A percentile compares a stretch with the other conserved stretches of the same genome.
Conservation (phyloP, 768 basidiomycete genomes). For the Lactarius evosmus region DNA sequence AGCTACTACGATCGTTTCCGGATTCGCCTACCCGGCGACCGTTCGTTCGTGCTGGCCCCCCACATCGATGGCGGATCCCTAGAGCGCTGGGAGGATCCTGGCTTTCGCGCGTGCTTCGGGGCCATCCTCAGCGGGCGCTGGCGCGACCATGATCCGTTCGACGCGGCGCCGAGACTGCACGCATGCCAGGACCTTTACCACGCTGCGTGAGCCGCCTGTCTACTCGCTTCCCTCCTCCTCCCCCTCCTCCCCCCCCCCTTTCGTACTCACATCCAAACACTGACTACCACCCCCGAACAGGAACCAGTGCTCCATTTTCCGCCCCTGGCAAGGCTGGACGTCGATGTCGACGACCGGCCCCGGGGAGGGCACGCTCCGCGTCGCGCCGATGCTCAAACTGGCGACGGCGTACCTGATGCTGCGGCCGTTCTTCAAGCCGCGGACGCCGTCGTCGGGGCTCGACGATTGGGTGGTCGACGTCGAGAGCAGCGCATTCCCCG, state of each 20-base stretch:
- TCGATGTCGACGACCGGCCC: constrained; percentile 48
- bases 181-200: constrained; percentile 39
- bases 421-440: constrained; percentile 69
- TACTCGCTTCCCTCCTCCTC: too few species aligned
- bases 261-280: not conserved
- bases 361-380: constrained; percentile 62
- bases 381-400: constrained; percentile 63
- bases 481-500: constrained; percentile 31
- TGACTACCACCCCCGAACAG: constrained; percentile 4
- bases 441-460: constrained; percentile 35
- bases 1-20: constrained; percentile 76
- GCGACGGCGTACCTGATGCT: constrained; percentile 72
- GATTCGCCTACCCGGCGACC: constrained; percentile 69
- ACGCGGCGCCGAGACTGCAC: constrained; percentile 53
- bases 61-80: constrained; percentile 63
- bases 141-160: constrained; percentile 65
- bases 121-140: constrained; percentile 62
- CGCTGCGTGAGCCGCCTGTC: constrained; percentile 19
- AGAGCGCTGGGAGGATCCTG: constrained; percentile 70
- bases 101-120: constrained; percentile 55
- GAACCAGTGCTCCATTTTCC: constrained; percentile 31
- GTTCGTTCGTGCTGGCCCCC: constrained; percentile 62
- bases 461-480: constrained; percentile 37
- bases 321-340: constrained; percentile 72
- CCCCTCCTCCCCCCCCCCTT: not conserved